phyloP scores from a whole-genome alignment of 495 filamentous ascomycete species.

The Letharia columbiana region DNA sequence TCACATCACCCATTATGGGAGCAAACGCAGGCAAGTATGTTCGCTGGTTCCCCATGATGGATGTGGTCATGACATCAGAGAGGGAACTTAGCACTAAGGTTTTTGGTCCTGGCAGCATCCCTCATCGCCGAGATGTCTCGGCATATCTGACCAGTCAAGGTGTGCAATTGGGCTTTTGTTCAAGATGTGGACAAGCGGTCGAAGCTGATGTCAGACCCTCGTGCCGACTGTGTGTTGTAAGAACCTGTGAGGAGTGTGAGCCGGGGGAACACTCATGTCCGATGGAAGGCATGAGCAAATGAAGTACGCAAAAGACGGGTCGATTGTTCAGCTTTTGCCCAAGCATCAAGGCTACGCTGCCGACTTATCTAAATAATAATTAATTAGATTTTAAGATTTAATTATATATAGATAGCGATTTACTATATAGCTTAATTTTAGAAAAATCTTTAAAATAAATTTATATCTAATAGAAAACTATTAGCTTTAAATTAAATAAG shows the following conservation, averaged over 20 bases:
- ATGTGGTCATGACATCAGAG: conserved; percentile 16
- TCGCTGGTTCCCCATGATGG: conserved; percentile 13
- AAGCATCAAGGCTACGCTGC: too few species aligned
- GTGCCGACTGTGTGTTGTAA: conserved; percentile 10
- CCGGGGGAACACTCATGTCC: conserved; percentile 8
- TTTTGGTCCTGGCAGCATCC: conserved; percentile 13
- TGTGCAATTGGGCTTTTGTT: conserved; percentile 10
- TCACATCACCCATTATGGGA: conserved; percentile 8
- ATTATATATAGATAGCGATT: too few species aligned
- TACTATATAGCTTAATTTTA: too few species aligned
- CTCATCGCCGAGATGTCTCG: conserved; percentile 12
- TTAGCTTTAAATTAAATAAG: too few species aligned
- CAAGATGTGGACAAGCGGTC: conserved; percentile 13
- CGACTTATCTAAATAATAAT: too few species aligned
- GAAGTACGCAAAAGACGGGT: neutral
- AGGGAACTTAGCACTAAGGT: conserved; percentile 12
- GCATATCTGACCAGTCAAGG: conserved; percentile 4
- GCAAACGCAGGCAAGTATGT: conserved; percentile 10
- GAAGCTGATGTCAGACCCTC: neutral
- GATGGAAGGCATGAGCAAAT: conserved; percentile 1
- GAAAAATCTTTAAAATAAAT: too few species aligned
- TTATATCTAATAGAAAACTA: too few species aligned
- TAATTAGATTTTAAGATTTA: too few species aligned
- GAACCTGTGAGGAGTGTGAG: conserved; percentile 13
- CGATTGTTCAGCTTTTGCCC: too few species aligned